Base-by-base conservation (phyloP, 371 early-diverging fungal genomes). In the Phascolomyces articulosus region DNA sequence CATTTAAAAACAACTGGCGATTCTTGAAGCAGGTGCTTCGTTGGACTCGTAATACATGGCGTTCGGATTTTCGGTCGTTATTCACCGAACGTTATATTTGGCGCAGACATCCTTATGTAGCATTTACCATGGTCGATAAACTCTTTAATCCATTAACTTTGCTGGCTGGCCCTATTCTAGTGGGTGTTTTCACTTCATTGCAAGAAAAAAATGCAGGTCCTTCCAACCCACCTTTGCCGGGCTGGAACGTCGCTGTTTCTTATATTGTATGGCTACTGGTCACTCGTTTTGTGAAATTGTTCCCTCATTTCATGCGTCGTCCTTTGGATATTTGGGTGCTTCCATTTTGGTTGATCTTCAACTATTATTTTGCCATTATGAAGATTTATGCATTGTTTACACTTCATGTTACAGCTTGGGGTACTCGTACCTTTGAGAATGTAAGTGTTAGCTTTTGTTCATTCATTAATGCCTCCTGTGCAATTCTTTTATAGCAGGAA, bases 31-130 rank as follows among this genome's bases (percentile, higher is more conserved):
- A 90, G 59, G 81, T 90, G 13, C 66, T 88, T 48, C 75, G 90
- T 23, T 90, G 90, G 90, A 90, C 90, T 9, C 80, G 90, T 40
- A 90, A 90, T 65, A 90, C 90, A 47, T 90, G 90, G 90, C 75
- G 90, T 7, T 86, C 86, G 16, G 90, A 90, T 64, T 83, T 86
- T 67, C 78, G 86, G 3, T 84, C 84, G 23, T 63, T 90, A 49
- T 88, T 88, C 59, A 80, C 71, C 38, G 90, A 90, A 57, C 80
- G 89, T 6, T 58, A 65, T 27, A 82, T 90, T 51, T 90, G 90
- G 90, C 60, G 57, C 9, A 83, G 89, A 16, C 82, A 88, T 60
- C 90, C 90, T 4, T 90, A 82, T 65, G 87, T 87, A 7, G 90
- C 90, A 29, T 90, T 90, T 57, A 86, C 88, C 10, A 90, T 90